Conservation (phyloP, 1,284 basidiomycete genomes). For the Cutaneotrichosporon cavernicola region DNA sequence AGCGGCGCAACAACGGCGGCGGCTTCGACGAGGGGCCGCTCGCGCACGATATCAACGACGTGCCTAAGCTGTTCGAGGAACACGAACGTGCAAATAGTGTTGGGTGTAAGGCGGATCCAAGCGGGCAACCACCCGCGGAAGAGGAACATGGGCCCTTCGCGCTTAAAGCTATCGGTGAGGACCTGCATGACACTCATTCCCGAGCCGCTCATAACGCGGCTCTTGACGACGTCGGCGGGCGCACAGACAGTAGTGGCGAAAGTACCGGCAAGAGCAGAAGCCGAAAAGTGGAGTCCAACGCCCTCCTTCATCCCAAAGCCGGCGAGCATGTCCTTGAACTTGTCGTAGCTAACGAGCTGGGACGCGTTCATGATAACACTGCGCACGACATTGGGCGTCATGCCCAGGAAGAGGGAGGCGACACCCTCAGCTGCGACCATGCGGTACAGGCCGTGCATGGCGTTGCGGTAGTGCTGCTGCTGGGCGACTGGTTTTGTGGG, state of each 20-base stretch:
- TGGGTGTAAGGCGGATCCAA: constrained; percentile 56
- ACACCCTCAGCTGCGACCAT: constrained; percentile 56
- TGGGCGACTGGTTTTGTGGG: constrained; percentile 43
- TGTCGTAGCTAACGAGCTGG: constrained; percentile 58
- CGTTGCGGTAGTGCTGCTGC: constrained; percentile 50
- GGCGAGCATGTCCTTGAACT: constrained; percentile 57
- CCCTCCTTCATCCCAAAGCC: constrained; percentile 53
- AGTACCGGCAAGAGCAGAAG: constrained; percentile 57
- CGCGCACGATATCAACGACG: constrained; percentile 37
- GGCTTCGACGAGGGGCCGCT: neutral
- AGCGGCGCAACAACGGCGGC: constrained; percentile 1
- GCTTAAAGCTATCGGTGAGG: constrained; percentile 32
- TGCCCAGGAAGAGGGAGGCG: constrained; percentile 53
- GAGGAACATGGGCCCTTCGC: constrained; percentile 55
- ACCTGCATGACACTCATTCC: constrained; percentile 32
- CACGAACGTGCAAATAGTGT: constrained; percentile 54
- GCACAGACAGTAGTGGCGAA: constrained; percentile 58
- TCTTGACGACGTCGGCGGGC: constrained; percentile 57
- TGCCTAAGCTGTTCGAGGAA: constrained; percentile 52
- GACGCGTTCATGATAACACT: constrained; percentile 59
- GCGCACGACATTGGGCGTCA: constrained; percentile 57
- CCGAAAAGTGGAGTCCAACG: constrained; percentile 55
- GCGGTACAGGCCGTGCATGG: constrained; percentile 53
- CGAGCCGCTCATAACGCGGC: constrained; percentile 55
- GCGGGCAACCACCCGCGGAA: constrained; percentile 61